These are phyloP conservation scores for Cladosporium sp. DNA, from an alignment of 2,329 filamentous ascomycete genomes.

Conservation along the genomic window DNA sequence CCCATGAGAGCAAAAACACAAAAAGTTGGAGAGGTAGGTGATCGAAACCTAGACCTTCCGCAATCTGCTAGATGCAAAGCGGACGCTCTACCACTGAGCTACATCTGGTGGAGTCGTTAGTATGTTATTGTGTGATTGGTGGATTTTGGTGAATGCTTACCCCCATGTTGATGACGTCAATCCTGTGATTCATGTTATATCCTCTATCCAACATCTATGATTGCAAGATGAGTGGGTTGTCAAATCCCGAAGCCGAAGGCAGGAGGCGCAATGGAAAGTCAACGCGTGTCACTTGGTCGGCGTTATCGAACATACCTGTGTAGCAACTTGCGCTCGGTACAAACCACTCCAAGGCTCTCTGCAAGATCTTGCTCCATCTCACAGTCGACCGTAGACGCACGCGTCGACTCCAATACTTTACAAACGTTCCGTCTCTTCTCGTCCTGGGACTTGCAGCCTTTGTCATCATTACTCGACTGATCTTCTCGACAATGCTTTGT, in stretches of 20 bases:
- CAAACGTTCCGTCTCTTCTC: neutral
- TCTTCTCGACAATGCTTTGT: neutral
- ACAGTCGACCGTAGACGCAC: neutral
- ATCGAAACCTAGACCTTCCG: conserved; percentile 20
- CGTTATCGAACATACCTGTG: neutral
- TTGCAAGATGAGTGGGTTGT: neutral
- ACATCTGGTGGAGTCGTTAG: conserved; percentile 7
- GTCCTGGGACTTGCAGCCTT: too few relatives aligned
- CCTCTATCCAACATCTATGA: too few relatives aligned
- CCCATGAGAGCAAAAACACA: neutral
- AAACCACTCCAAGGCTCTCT: accelerated
- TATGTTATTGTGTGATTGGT: conserved; percentile 2
- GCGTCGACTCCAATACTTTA: neutral
- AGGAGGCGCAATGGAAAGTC: neutral
- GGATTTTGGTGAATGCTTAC: conserved; percentile 9
- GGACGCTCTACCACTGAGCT: conserved; percentile 22
- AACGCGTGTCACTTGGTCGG: neutral
- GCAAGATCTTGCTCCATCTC: neutral
- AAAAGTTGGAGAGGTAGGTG: conserved; percentile 17
- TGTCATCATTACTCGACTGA: neutral
- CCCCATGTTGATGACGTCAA: conserved; percentile 12
- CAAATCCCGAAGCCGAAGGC: neutral
- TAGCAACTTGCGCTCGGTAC: neutral
- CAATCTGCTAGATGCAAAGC: conserved; percentile 19
- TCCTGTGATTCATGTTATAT: accelerated